Evolutionary conservation across 73 alveolate genomes (phyloP).

Genomic region (Tetrahymena malaccensis): DNA sequence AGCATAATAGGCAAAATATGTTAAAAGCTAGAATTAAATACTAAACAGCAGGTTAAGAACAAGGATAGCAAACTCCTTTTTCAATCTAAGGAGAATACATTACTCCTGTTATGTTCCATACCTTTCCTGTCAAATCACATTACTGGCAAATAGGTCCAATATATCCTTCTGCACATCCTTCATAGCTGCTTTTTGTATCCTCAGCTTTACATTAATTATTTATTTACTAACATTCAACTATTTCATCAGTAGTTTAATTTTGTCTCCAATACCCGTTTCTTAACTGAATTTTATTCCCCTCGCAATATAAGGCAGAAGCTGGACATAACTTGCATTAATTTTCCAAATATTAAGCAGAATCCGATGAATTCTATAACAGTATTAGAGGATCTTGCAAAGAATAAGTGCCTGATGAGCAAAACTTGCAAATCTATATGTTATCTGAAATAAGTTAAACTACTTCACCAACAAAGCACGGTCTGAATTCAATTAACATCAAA

Average conservation of each 20-base stretch:
- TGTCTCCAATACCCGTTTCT: neutral
- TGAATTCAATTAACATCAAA: too few relatives aligned
- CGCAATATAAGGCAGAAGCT: neutral
- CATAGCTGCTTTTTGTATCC: neutral
- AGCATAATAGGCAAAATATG: neutral
- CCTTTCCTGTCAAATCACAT: neutral
- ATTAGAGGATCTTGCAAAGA: neutral
- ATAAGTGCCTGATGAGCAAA: neutral
- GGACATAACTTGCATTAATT: neutral
- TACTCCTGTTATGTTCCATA: neutral
- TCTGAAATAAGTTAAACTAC: neutral
- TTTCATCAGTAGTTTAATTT: neutral
- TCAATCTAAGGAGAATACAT: neutral
- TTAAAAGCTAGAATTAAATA: too few relatives aligned
- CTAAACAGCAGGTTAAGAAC: neutral
- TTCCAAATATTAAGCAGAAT: too few relatives aligned
- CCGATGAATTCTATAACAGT: neutral
- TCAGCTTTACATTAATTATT: neutral
- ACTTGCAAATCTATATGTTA: neutral
- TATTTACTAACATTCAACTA: neutral
- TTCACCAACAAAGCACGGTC: neutral
- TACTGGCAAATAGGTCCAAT: neutral
- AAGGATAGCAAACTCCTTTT: neutral
- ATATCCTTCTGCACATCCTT: neutral
- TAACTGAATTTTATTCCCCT: neutral